Evolutionary conservation across 139 green algal species (phyloP).

Genomic region (Mychonastes homosphaera): DNA sequence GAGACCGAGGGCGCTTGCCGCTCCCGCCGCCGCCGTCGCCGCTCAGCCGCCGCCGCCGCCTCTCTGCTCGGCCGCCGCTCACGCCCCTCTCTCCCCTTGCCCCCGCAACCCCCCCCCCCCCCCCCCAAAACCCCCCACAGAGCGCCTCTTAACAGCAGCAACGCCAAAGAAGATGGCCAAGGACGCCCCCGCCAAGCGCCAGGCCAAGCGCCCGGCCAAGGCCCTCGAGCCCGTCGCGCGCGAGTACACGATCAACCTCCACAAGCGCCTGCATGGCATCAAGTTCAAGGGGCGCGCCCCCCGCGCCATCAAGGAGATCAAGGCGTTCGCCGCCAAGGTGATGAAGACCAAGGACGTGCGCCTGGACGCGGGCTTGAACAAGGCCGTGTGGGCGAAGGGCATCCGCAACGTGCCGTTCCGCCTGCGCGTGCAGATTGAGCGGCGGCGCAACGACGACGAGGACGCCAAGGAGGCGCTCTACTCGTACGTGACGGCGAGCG

Average conservation of each 20-base stretch:
- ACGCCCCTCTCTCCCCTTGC: too few relatives aligned
- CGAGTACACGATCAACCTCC: conserved; percentile 99
- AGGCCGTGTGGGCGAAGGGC: conserved; percentile 92
- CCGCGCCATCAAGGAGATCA: conserved; percentile 91
- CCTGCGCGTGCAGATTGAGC: conserved; percentile 82
- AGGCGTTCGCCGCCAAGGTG: conserved; percentile 85
- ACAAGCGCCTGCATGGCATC: conserved; percentile 78
- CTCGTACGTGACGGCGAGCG: conserved; percentile 91
- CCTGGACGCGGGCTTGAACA: conserved; percentile 98
- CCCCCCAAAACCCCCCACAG: too few relatives aligned
- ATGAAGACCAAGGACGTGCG: conserved; percentile 95
- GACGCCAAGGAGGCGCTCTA: conserved; percentile 98
- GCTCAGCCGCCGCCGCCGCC: too few relatives aligned
- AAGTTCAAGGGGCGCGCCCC: conserved; percentile 97
- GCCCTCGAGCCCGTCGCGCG: conserved; percentile 78
- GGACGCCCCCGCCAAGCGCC: too few relatives aligned
- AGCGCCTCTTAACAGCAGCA: too few relatives aligned
- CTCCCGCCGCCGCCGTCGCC: too few relatives aligned
- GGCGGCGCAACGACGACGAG: conserved; percentile 95
- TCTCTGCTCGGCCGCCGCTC: too few relatives aligned
- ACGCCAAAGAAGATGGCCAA: conserved; percentile 55
- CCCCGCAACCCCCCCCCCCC: too few relatives aligned
- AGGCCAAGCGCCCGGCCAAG: conserved; percentile 49
- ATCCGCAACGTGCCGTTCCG: conserved; percentile 84
- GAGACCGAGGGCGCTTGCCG: too few relatives aligned